Percentiles rank a stretch among this genome's conserved stretches.
Conservation (phyloP, 2,329 filamentous ascomycete genomes). For the Stenocarpella maydis region DNA sequence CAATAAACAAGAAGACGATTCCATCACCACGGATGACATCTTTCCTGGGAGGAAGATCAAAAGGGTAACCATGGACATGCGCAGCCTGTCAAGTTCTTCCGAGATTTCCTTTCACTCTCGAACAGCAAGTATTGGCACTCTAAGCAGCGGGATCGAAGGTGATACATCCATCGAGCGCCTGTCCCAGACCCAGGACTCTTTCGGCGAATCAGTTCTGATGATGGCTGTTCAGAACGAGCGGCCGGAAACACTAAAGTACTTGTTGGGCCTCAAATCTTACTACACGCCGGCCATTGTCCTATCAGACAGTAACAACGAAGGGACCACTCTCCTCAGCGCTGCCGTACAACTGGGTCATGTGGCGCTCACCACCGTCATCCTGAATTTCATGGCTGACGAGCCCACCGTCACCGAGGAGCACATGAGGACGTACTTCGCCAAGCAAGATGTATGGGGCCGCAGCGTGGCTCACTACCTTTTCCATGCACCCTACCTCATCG, state of each 20-base stretch:
- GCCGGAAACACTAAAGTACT: conserved; percentile 76
- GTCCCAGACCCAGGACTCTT: conserved; percentile 72
- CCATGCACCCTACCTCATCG: conserved; percentile 83
- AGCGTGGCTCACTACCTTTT: conserved; percentile 97
- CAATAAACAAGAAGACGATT: conserved; percentile 64
- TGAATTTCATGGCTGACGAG: conserved; percentile 70
- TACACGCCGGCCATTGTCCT: conserved; percentile 77
- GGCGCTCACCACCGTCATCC: conserved; percentile 77
- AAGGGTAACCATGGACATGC: conserved; percentile 87
- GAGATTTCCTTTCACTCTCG: conserved; percentile 84
- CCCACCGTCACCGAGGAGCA: conserved; percentile 59
- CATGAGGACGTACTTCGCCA: conserved; percentile 73
- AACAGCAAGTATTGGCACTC: conserved; percentile 79
- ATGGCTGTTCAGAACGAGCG: conserved; percentile 82
- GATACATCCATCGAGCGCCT: conserved; percentile 85
- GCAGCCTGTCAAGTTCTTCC: conserved; percentile 88
- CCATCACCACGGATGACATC: conserved; percentile 42
- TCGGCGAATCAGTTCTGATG: conserved; percentile 87
- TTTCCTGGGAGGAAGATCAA: conserved; percentile 66
- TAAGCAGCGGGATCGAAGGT: conserved; percentile 77
- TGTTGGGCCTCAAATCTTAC: conserved; percentile 79
- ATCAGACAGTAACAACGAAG: conserved; percentile 87
- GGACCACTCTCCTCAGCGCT: conserved; percentile 87
- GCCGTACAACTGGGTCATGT: conserved; percentile 85
- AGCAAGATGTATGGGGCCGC: conserved; percentile 84